phyloP scores from a whole-genome alignment of 306 rosid species.

The Abrus precatorius region DNA sequence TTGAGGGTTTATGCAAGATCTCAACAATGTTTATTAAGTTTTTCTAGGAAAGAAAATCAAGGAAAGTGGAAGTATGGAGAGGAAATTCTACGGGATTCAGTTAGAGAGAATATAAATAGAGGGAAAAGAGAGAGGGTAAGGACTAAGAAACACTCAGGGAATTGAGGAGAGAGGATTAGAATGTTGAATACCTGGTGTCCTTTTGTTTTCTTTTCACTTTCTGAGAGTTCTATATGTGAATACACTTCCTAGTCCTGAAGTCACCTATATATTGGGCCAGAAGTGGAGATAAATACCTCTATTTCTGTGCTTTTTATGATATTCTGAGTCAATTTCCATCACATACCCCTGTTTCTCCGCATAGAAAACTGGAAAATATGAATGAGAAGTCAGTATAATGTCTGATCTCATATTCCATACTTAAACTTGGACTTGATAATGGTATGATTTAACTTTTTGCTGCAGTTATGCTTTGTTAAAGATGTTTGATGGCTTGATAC shows the following conservation, averaged over 20 bases:
- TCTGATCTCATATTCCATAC: background rate
- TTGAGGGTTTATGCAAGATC: background rate
- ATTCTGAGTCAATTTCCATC: background rate
- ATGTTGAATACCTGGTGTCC: background rate
- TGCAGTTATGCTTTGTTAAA: constrained; percentile 79
- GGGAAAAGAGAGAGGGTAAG: background rate
- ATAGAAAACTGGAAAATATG: background rate
- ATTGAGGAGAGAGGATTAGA: background rate
- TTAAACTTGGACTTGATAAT: constrained; percentile 14
- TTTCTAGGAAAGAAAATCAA: background rate
- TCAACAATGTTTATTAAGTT: background rate
- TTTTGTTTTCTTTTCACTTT: background rate
- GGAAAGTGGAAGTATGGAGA: background rate
- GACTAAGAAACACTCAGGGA: background rate
- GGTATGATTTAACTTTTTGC: constrained; percentile 27
- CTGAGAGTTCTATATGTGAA: background rate
- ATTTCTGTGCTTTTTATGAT: background rate
- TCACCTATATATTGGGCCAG: background rate
- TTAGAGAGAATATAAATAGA: background rate
- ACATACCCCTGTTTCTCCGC: background rate
- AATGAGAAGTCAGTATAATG: background rate
- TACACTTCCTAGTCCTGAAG: background rate
- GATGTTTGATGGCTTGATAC: constrained; percentile 87
- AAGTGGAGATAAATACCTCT: background rate
- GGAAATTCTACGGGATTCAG: background rate